Percentiles rank a stretch among this genome's conserved stretches.
These are phyloP conservation scores for Camelina laxa DNA, from an alignment of 345 rosid species.

Conservation along the genomic window DNA sequence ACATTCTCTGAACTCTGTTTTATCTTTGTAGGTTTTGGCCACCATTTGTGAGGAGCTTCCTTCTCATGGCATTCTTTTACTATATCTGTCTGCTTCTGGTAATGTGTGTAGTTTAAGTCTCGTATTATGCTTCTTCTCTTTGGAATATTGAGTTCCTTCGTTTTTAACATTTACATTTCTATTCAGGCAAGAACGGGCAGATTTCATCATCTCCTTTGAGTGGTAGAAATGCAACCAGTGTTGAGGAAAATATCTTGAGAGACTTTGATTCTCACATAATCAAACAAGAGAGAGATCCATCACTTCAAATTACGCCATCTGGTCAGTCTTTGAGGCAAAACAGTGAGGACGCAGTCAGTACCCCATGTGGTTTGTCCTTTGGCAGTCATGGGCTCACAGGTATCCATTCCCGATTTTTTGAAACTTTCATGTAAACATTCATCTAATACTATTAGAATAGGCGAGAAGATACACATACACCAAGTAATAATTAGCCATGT, in stretches of 20 bases:
- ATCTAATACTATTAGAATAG: slow-evolving; percentile 16
- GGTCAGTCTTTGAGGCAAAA: slow-evolving; percentile 51
- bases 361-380: slow-evolving; percentile 64
- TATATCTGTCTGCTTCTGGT: slow-evolving; percentile 97
- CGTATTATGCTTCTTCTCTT: slow-evolving; percentile 9
- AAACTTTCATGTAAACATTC: slow-evolving; percentile 12
- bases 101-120: slow-evolving; percentile 27
- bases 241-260: slow-evolving; percentile 54
- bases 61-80: slow-evolving; percentile 73
- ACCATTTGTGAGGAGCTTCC: slow-evolving; percentile 88
- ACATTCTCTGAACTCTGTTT: slow-evolving; percentile 32
- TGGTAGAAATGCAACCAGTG: slow-evolving; percentile 52
- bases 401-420: slow-evolving; percentile 42
- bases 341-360: slow-evolving; percentile 51
- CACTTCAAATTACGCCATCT: slow-evolving; percentile 51
- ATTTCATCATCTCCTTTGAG: slow-evolving; percentile 51
- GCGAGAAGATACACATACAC: neutral
- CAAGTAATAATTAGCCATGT: slow-evolving; percentile 6
- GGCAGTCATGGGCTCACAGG: slow-evolving; percentile 83
- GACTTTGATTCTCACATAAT: slow-evolving; percentile 56
- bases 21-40: slow-evolving; percentile 71
- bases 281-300: slow-evolving; percentile 52
- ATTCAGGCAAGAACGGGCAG: slow-evolving; percentile 61
- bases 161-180: slow-evolving; percentile 40
- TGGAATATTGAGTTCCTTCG: slow-evolving; percentile 34